These are phyloP conservation scores for Xylariaceae sp. DNA, from an alignment of 2,329 filamentous ascomycete species.

Conservation along the genomic window DNA sequence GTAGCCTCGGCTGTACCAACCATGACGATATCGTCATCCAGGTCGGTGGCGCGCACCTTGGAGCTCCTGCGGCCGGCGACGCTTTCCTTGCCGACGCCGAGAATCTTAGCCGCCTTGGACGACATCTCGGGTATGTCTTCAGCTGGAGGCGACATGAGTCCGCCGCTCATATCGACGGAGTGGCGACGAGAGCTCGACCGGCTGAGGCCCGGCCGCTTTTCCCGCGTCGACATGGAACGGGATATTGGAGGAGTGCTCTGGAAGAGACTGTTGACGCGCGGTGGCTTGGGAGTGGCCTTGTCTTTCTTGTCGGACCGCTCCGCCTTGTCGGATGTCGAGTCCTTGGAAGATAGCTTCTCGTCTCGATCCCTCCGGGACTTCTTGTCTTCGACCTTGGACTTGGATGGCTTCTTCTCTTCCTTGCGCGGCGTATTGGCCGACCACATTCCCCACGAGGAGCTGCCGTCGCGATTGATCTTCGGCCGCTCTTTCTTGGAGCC, in stretches of 20 bases:
- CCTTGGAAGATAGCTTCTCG: conserved; percentile 54
- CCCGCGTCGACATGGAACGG: conserved; percentile 61
- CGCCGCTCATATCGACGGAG: conserved; percentile 57
- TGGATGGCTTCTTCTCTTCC: conserved; percentile 53
- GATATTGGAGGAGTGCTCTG: conserved; percentile 59
- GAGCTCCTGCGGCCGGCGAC: conserved; percentile 37
- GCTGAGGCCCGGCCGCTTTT: conserved; percentile 49
- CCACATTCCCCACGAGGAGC: conserved; percentile 70
- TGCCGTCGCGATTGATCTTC: conserved; percentile 64
- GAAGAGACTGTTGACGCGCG: conserved; percentile 57
- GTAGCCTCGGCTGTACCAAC: conserved; percentile 32
- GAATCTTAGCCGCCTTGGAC: conserved; percentile 70
- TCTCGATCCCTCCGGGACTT: conserved; percentile 53
- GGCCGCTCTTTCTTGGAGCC: conserved; percentile 68
- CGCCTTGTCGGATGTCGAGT: conserved; percentile 61
- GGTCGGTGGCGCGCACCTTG: conserved; percentile 32
- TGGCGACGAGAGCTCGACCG: conserved; percentile 58
- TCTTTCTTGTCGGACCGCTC: conserved; percentile 30
- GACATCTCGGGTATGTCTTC: conserved; percentile 59
- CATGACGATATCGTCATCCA: conserved; percentile 46
- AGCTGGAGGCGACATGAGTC: conserved; percentile 64
- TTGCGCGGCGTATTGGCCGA: conserved; percentile 46
- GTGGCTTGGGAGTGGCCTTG: conserved; percentile 44
- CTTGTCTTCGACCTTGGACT: conserved; percentile 59
- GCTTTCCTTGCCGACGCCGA: conserved; percentile 45